Conservation (phyloP, 768 basidiomycete species). For the Pholiota conissans region DNA sequence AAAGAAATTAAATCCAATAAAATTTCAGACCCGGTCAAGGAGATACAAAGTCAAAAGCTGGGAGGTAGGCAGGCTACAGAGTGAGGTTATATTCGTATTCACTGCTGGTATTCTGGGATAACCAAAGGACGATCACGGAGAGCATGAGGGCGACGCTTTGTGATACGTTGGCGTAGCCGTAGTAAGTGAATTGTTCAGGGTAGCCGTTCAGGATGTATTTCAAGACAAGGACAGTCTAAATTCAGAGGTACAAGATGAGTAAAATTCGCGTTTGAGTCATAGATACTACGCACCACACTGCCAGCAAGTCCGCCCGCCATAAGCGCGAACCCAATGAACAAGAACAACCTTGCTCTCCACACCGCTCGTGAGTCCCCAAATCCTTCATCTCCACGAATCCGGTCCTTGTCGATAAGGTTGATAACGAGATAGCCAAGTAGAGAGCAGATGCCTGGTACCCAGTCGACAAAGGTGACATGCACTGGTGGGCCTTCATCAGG, state of each 20-base stretch:
- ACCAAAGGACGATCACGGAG: constrained; percentile 87
- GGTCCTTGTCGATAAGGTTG: constrained; percentile 93
- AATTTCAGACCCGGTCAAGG: neutral
- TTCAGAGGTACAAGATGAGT: too few relatives aligned
- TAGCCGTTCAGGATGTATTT: constrained; percentile 84
- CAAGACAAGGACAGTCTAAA: constrained; percentile 81
- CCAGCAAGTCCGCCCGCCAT: constrained; percentile 99
- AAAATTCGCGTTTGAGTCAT: too few relatives aligned
- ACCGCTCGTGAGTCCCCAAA: constrained; percentile 84
- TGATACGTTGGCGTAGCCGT: constrained; percentile 94
- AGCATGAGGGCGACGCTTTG: constrained; percentile 87
- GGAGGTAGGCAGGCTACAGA: constrained; percentile 35
- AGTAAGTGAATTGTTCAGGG: constrained; percentile 78
- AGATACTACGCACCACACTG: constrained; percentile 89
- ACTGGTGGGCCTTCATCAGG: constrained; percentile 55
- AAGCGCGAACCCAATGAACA: constrained; percentile 94
- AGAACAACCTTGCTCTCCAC: constrained; percentile 85
- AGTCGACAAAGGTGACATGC: constrained; percentile 92
- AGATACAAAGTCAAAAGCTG: neutral
- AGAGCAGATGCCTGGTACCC: constrained; percentile 95
- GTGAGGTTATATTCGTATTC: constrained; percentile 96
- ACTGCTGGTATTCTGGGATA: constrained; percentile 79
- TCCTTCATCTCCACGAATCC: constrained; percentile 75
- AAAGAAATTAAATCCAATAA: neutral
- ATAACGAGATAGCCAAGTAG: constrained; percentile 90